Conservation (phyloP, 768 basidiomycete genomes). For the Termitomyces titanicus region DNA sequence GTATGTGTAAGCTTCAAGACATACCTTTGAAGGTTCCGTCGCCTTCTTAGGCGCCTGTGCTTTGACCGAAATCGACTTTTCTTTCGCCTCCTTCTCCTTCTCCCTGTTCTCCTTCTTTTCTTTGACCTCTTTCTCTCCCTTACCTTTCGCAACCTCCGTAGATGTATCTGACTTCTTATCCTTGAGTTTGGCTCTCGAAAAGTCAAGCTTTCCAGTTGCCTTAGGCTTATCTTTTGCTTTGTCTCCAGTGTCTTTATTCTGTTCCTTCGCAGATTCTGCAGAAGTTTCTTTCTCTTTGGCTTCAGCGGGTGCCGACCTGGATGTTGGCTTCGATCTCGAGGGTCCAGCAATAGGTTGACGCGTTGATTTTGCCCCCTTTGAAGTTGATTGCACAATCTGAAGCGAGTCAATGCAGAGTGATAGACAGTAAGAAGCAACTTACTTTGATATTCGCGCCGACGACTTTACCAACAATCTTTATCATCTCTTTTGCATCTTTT, state of each 20-base stretch:
- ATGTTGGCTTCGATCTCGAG: slow-evolving; percentile 29
- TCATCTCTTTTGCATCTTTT: slow-evolving; percentile 37
- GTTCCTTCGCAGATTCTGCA: slow-evolving; percentile 12
- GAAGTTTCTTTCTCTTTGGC: slow-evolving; percentile 9
- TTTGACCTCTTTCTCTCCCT: not conserved
- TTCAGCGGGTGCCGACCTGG: slow-evolving; percentile 21
- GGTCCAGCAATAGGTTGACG: slow-evolving; percentile 40
- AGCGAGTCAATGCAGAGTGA: not conserved
- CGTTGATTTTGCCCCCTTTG: slow-evolving; percentile 17
- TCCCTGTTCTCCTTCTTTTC: slow-evolving; percentile 13
- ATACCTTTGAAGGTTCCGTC: slow-evolving; percentile 18
- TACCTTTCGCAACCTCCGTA: slow-evolving; percentile 6
- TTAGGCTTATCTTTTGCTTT: slow-evolving; percentile 17
- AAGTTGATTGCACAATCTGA: slow-evolving; percentile 7
- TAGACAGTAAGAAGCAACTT: not conserved
- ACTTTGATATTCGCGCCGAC: slow-evolving; percentile 46
- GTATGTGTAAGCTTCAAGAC: not conserved
- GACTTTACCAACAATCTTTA: slow-evolving; percentile 44
- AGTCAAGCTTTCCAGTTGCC: slow-evolving; percentile 15
- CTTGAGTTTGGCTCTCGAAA: slow-evolving; percentile 20
- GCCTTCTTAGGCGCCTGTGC: slow-evolving; percentile 13
- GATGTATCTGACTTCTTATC: slow-evolving; percentile 5
- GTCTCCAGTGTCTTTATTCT: slow-evolving; percentile 2
- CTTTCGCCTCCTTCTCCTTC: slow-evolving; percentile 15
- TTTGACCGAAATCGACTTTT: slow-evolving; percentile 10